phyloP scores from a whole-genome alignment of 208 protist genomes.

The Balamuthia mandrillaris region DNA sequence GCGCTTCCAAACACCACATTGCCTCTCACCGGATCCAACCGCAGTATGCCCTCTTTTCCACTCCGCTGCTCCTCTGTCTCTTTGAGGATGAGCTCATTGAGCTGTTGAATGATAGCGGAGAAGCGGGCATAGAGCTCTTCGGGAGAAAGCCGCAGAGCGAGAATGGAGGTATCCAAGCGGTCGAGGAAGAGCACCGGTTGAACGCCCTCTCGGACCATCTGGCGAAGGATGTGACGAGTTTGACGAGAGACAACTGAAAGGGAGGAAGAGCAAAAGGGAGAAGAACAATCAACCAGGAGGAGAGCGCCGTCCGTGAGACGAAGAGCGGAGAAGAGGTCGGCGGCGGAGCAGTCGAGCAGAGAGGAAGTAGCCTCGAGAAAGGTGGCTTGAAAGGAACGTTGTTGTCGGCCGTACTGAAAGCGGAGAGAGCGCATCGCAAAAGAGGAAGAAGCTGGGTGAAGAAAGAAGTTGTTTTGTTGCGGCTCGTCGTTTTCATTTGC shows the following conservation, averaged over 20 bases:
- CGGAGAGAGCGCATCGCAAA: too few species aligned
- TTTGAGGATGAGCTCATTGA: slow-evolving; percentile 96
- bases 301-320: slow-evolving; percentile 99
- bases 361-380: too few species aligned
- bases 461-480: too few species aligned
- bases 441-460: too few species aligned
- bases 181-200: slow-evolving; percentile 98
- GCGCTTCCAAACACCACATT: slow-evolving; percentile 97
- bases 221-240: slow-evolving; percentile 97
- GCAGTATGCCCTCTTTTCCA: too few species aligned
- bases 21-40: slow-evolving; percentile 80
- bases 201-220: slow-evolving; percentile 96
- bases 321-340: too few species aligned
- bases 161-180: slow-evolving; percentile 95
- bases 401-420: too few species aligned
- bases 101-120: slow-evolving; percentile 82
- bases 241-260: slow-evolving; percentile 98
- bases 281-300: slow-evolving; percentile 98
- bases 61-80: slow-evolving; percentile 92
- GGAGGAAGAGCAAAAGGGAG: too few species aligned
- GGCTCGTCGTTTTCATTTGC: too few species aligned
- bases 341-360: too few species aligned
- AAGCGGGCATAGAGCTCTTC: slow-evolving; percentile 81
- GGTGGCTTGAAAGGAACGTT: too few species aligned
- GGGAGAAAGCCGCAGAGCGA: slow-evolving; percentile 84